A percentile compares a stretch with the other conserved stretches of the same genome.
These are phyloP conservation scores for Abelmoschus esculentus DNA, from an alignment of 345 rosid species.

Conservation along the genomic window DNA sequence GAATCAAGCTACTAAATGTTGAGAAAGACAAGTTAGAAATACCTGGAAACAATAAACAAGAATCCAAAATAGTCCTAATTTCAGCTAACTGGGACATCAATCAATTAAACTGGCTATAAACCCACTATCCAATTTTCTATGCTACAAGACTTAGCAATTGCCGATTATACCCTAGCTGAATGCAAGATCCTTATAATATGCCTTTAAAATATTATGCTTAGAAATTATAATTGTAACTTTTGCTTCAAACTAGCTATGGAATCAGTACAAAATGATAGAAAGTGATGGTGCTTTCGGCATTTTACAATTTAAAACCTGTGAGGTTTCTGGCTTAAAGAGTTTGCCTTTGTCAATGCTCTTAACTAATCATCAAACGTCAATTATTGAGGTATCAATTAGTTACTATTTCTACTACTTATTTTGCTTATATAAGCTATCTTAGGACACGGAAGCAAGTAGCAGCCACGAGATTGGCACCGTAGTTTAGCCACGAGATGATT, in stretches of 20 bases:
- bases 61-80: not conserved
- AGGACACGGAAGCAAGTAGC: not conserved
- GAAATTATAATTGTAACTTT: not conserved
- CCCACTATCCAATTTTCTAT: not conserved
- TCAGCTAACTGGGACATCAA: not conserved
- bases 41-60: constrained; percentile 17
- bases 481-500: not conserved
- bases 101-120: not conserved
- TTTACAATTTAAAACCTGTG: not conserved
- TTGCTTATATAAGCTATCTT: not conserved
- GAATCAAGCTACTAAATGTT: not conserved
- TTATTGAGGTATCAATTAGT: not conserved
- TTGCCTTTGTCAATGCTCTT: not conserved
- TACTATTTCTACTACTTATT: not conserved
- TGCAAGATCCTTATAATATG: not conserved
- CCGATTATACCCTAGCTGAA: not conserved
- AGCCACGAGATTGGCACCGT: not conserved
- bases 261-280: not conserved
- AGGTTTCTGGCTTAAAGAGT: not conserved
- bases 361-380: not conserved
- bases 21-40: not conserved
- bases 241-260: not conserved
- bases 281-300: not conserved
- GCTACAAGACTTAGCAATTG: not conserved
- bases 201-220: not conserved